phyloP scores from a whole-genome alignment of 495 filamentous ascomycete species.

The Sporormia fimetaria region DNA sequence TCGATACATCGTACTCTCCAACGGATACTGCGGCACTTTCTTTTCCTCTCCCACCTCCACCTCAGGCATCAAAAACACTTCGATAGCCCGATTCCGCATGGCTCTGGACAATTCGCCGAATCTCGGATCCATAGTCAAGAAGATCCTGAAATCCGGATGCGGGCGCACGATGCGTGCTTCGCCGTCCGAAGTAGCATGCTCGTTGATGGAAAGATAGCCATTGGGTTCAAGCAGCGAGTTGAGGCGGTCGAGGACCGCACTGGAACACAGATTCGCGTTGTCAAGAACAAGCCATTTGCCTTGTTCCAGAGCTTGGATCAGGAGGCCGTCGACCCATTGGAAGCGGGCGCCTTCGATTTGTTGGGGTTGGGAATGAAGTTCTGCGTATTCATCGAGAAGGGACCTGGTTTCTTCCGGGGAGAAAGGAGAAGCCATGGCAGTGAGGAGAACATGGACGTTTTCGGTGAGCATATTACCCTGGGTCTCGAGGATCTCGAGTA shows the following conservation, averaged over 20 bases:
- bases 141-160: conserved; percentile 81
- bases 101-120: conserved; percentile 91
- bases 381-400: conserved; percentile 11
- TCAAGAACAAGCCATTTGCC: conserved; percentile 92
- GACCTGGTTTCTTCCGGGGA: background rate
- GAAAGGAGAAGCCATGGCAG: background rate
- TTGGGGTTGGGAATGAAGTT: background rate
- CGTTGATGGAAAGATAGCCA: conserved; percentile 78
- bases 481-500: conserved; percentile 8
- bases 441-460: conserved; percentile 2
- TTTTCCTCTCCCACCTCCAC: background rate
- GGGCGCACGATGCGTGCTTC: conserved; percentile 68
- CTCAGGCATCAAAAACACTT: conserved; percentile 55
- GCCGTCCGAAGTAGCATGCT: conserved; percentile 73
- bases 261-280: conserved; percentile 91
- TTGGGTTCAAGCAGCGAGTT: conserved; percentile 91
- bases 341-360: conserved; percentile 59
- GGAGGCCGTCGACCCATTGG: conserved; percentile 88
- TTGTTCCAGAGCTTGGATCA: conserved; percentile 73
- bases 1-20: conserved; percentile 43
- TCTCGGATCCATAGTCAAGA: conserved; percentile 85
- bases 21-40: conserved; percentile 6
- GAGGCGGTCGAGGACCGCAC: conserved; percentile 85
- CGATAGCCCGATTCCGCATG: conserved; percentile 90
- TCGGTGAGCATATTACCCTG: background rate